A percentile compares a stretch with the other conserved stretches of the same genome.
phyloP scores from a whole-genome alignment of 768 basidiomycete genomes.

The Amanita pseudoporphyria region DNA sequence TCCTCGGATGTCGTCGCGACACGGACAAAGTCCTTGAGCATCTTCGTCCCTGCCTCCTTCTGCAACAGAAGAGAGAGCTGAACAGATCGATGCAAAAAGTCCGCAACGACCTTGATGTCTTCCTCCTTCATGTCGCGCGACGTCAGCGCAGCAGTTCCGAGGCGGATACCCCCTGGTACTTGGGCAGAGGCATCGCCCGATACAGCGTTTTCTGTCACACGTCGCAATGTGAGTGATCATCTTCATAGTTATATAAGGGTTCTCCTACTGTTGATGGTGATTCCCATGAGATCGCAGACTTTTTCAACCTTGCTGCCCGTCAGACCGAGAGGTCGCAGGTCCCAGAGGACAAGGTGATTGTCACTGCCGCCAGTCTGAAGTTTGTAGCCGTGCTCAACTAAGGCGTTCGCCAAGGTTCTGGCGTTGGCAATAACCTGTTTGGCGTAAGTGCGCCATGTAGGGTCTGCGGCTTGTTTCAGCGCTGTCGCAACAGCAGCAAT shows the following conservation, averaged over 20 bases:
- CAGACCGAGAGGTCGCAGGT: constrained; percentile 86
- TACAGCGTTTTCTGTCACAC: constrained; percentile 77
- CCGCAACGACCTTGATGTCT: constrained; percentile 81
- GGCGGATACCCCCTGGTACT: constrained; percentile 93
- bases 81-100: constrained; percentile 89
- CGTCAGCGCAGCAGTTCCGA: constrained; percentile 90
- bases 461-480: constrained; percentile 83
- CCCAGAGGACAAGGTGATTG: constrained; percentile 98
- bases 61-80: constrained; percentile 85
- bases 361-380: constrained; percentile 96
- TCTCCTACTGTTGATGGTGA: constrained; percentile 87
- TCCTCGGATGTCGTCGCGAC: constrained; percentile 62
- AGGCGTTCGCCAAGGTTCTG: constrained; percentile 57
- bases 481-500: constrained; percentile 94
- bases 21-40: constrained; percentile 92
- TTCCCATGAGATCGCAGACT: constrained; percentile 92
- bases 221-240: not conserved
- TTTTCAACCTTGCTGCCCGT: constrained; percentile 99
- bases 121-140: constrained; percentile 88
- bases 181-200: constrained; percentile 94
- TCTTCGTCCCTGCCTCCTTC: constrained; percentile 90
- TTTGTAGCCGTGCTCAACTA: constrained; percentile 80
- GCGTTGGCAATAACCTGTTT: constrained; percentile 93
- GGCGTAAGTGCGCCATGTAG: constrained; percentile 85
- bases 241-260: not conserved